Base-by-base conservation (phyloP, 495 filamentous ascomycete species). In the Hypoxylon fuscum region DNA sequence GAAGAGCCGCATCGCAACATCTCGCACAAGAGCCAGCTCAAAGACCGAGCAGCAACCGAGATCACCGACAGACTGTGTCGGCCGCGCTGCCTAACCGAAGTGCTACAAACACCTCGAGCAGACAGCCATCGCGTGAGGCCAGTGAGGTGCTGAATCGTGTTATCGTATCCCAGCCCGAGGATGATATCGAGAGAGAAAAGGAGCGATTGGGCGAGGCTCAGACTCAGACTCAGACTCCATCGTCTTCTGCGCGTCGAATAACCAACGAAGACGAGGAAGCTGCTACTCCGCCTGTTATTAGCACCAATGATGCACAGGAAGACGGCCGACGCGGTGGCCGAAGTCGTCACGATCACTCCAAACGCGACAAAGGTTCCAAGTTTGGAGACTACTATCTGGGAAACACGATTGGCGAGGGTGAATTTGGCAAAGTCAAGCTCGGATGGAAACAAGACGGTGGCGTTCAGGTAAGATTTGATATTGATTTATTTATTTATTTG, bases 401-500 rank as follows among this genome's bases (percentile, higher is more conserved):
- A 3, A 92, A 96, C 66, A 97, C 94, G n/a, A 87, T 99, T 22
- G 95, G 95, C 44, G 95, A 98, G 78, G 95, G 95, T 27, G 95
- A 99, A 69, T 99, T 99, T 72, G 95, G 95, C 48, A 99, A 99
- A 71, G 95, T 99, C 66, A 98, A 97, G 74, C 84, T 99, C 67
- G 95, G 95, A n/a, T 99, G 96, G 95, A 98, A 96, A 76, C 87
- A 89, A 71, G 93, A 97, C 74, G 92, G 92, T 22, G 93, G 89
- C 55, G 88, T 96, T 40, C 83, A 88, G 76, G 85, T 87, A 73
- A 43, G 81, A n/a, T n/a, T n/a, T n/a, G n/a, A n/a, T n/a, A n/a
- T n/a, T n/a, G n/a, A n/a, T n/a, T n/a, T n/a, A n/a, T n/a, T n/a
- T n/a, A n/a, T n/a, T n/a, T n/a, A n/a, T n/a, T n/a, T n/a, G n/a